Base-by-base conservation (phyloP, 1,284 basidiomycete genomes). In the Cystobasidium sp. region DNA sequence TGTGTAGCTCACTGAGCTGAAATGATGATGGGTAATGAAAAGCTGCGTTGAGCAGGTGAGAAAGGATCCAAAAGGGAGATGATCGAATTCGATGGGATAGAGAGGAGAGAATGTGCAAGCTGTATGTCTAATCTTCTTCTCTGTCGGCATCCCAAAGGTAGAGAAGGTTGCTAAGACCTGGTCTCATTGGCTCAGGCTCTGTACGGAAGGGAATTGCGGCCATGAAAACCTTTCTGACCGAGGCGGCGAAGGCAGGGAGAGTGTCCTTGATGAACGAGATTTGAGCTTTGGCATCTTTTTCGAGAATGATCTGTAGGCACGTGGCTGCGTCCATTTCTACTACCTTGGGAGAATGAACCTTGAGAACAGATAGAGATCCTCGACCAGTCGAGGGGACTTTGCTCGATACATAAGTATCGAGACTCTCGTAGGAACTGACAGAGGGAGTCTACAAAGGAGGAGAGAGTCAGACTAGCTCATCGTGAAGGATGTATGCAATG, bases 251-350 rank as follows among this genome's bases (percentile, higher is more conserved):
- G 43, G 56, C 39, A 59, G 56, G 56, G n/a, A 59, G 37, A 18
- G 37, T 59, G n/a, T 59, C 37, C 39, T 9, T 59, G 56, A 59
- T n/a, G 56, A 59, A 59, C 16, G 56, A 59, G 39, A 59, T 41
- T 4, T 59, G 56, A 9, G 56, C 56, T n/a, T 59, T 59, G 31
- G 31, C 31, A 31, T 31, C 31, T 31, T 5, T 31, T 31, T 31
- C 31, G 31, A 31, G 31, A 31, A 31, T 31, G 31, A 31, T 31
- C 31, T 31, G 31, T 31, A 31, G 31, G 31, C 31, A 31, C 5
- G 31, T 31, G 31, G 31, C 31, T 59, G 56, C 56, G 39, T 59
- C 56, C 18, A 12, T 41, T n/a, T 59, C 56, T 12, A 59, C 9
- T 20, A 59, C 56, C n/a, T 41, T 59, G 6, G 39, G 56, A 22